Percentiles rank a stretch among this genome's conserved stretches.
phyloP scores from a whole-genome alignment of 176 grass and related monocot genomes.

The Puccinellia tenuiflora region DNA sequence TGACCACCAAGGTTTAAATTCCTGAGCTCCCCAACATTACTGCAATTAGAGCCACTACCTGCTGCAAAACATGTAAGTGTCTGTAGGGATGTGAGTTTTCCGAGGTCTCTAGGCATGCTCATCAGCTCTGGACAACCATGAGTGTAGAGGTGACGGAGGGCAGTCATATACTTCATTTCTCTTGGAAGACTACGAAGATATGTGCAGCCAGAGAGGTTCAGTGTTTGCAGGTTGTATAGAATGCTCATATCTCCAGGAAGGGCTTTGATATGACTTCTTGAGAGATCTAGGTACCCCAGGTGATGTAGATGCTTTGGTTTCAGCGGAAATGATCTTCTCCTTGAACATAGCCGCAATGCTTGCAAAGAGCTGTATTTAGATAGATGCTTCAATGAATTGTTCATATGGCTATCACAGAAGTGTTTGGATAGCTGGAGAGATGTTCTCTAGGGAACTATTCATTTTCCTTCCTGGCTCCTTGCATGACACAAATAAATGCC shows the following conservation, averaged over 20 bases:
- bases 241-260: neutral
- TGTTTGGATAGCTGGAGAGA: neutral
- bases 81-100: neutral
- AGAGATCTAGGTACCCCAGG: neutral
- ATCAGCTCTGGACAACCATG: neutral
- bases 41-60: neutral
- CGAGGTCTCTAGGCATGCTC: neutral
- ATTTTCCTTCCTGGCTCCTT: neutral
- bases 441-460: neutral
- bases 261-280: neutral
- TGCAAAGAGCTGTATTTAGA: neutral
- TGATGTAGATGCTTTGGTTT: neutral
- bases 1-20: neutral
- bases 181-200: no score
- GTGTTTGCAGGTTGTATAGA: neutral
- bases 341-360: neutral
- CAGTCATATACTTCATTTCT: no score
- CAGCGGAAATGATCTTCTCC: rapidly evolving
- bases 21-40: neutral
- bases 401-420: neutral
- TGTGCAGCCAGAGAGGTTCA: neutral
- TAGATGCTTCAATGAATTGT: neutral
- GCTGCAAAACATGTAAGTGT: neutral
- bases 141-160: no score
- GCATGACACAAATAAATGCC: neutral